These are phyloP conservation scores for Musa troglodytarum DNA, from an alignment of 176 grass and related monocot genomes.

Conservation along the genomic window DNA sequence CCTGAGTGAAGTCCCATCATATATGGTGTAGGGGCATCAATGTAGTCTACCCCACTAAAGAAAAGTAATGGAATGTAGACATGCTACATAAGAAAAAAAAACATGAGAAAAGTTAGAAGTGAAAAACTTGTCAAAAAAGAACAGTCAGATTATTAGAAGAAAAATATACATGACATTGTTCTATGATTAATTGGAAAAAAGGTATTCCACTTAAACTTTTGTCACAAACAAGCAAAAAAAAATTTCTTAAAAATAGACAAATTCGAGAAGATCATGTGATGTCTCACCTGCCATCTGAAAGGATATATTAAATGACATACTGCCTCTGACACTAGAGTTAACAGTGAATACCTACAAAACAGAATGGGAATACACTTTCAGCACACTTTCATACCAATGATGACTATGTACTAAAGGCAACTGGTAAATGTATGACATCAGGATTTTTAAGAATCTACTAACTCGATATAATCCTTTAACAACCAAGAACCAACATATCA, in stretches of 20 bases:
- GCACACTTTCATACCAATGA: neutral
- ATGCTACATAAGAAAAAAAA: slow-evolving; percentile 56
- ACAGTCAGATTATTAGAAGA: neutral
- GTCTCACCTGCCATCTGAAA: slow-evolving; percentile 90
- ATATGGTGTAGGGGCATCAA: slow-evolving; percentile 97
- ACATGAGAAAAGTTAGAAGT: neutral
- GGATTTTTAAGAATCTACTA: neutral
- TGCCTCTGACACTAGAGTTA: slow-evolving; percentile 95
- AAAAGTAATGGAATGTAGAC: slow-evolving; percentile 99
- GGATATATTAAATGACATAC: slow-evolving; percentile 99
- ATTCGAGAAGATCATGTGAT: slow-evolving; percentile 9
- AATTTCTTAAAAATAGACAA: neutral
- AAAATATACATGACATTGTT: neutral
- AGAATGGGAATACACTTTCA: neutral
- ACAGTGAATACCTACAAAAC: slow-evolving; percentile 58
- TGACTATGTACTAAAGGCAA: neutral
- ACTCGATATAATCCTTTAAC: neutral
- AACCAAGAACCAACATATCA: neutral
- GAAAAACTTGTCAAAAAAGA: neutral
- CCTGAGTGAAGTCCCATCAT: slow-evolving; percentile 99
- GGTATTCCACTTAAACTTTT: too few relatives aligned
- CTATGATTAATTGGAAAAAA: neutral
- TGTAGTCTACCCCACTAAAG: slow-evolving; percentile 99
- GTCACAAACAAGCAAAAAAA: neutral
- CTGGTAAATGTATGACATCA: neutral